phyloP scores from a whole-genome alignment of 129 eudicot species.

The Kitagawia praeruptora region DNA sequence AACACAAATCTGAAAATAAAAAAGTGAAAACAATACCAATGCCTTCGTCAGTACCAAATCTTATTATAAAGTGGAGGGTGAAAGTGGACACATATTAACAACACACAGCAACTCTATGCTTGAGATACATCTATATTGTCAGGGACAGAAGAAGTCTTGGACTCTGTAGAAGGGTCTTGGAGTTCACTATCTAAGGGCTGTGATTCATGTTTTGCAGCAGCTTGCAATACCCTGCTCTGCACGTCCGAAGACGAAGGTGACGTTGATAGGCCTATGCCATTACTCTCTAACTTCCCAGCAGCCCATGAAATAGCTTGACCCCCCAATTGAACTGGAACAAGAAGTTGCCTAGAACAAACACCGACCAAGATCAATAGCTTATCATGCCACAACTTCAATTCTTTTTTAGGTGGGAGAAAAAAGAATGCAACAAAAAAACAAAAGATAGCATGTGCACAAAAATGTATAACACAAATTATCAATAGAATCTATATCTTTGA shows the following conservation, averaged over 20 bases:
- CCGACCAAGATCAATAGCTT: neutral
- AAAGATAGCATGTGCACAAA: neutral
- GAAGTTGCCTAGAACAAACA: slow-evolving; percentile 43
- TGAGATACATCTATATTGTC: slow-evolving; percentile 48
- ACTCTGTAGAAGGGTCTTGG: slow-evolving; percentile 24
- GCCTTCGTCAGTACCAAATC: neutral
- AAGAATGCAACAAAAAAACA: neutral
- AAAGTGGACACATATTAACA: neutral
- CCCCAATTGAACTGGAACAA: slow-evolving; percentile 71
- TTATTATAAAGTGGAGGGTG: neutral
- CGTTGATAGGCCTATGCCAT: slow-evolving; percentile 65
- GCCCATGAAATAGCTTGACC: slow-evolving; percentile 92
- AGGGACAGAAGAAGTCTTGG: slow-evolving; percentile 11
- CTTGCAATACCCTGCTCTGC: slow-evolving; percentile 88
- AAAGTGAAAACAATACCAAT: too few relatives aligned
- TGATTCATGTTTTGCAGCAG: slow-evolving; percentile 97
- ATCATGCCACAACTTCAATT: neutral
- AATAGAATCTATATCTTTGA: neutral
- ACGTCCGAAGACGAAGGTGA: slow-evolving; percentile 87
- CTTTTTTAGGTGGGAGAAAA: neutral
- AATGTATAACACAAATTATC: neutral
- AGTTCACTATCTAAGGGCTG: slow-evolving; percentile 57
- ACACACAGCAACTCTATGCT: neutral
- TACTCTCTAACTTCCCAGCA: slow-evolving; percentile 65
- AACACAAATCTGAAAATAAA: too few relatives aligned